Conservation (phyloP, 2,329 filamentous ascomycete genomes). For the Coniella lustricola region DNA sequence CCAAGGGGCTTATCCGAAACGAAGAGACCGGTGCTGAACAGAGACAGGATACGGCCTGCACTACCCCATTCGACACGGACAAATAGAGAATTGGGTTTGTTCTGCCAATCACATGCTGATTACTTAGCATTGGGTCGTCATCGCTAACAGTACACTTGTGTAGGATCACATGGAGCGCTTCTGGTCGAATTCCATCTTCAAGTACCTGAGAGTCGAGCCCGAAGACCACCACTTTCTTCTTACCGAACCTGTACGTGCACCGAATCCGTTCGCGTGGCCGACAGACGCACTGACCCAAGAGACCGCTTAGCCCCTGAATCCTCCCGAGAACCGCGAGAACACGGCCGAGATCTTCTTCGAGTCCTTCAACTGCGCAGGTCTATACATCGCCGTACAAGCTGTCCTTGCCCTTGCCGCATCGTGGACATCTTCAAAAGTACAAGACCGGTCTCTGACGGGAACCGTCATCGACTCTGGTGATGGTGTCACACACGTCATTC, state of each 20-base stretch:
- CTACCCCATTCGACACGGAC: slow-evolving; percentile 95
- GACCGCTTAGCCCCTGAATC: slow-evolving; percentile 74
- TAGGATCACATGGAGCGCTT: slow-evolving; percentile 99
- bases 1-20: neutral
- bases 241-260: slow-evolving; percentile 76
- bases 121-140: no score
- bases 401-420: slow-evolving; percentile 94
- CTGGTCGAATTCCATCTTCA: slow-evolving; percentile 99
- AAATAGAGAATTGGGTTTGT: slow-evolving; percentile 96
- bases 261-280: neutral
- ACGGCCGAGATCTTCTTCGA: slow-evolving; percentile 99
- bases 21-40: slow-evolving; percentile 14
- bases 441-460: slow-evolving; percentile 89
- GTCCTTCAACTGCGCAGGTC: slow-evolving; percentile 97
- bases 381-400: slow-evolving; percentile 97
- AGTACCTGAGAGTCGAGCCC: slow-evolving; percentile 94
- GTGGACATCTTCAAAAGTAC: slow-evolving; percentile 97
- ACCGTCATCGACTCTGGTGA: slow-evolving; percentile 98
- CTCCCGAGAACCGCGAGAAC: slow-evolving; percentile 97
- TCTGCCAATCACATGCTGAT: neutral
- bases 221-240: slow-evolving; percentile 98
- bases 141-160: slow-evolving; percentile 19
- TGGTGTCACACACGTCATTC: slow-evolving; percentile 98
- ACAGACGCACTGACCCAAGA: slow-evolving; percentile 2
- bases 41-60: slow-evolving; percentile 79